Conservation (phyloP, 805 yeast species). For the Schizosaccharomyces pombe region DNA sequence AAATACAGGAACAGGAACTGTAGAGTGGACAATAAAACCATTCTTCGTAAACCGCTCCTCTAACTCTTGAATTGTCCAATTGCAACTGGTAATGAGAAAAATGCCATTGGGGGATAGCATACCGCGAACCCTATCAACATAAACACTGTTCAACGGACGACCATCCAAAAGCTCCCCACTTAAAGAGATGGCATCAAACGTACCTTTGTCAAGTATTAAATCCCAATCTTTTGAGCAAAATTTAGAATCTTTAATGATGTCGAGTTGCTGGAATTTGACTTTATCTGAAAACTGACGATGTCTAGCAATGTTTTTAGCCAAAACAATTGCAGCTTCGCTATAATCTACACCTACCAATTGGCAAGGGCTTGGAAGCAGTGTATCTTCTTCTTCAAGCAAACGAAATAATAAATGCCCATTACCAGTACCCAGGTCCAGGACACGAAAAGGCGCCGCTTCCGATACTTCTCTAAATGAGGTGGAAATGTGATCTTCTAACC, state of each 20-base stretch:
- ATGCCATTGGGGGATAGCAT: conserved; percentile 34
- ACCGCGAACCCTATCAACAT: neutral
- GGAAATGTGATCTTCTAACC: conserved; percentile 26
- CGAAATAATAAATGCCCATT: conserved; percentile 55
- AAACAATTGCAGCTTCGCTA: conserved; percentile 52
- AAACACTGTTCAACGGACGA: neutral
- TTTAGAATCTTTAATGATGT: conserved; percentile 29
- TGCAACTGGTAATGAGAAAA: conserved; percentile 69
- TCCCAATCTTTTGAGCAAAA: conserved; percentile 29
- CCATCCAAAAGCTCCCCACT: conserved; percentile 26
- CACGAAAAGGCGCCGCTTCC: conserved; percentile 15
- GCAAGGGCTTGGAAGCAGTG: conserved; percentile 11
- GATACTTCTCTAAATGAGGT: neutral
- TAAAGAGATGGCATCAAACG: conserved; percentile 86
- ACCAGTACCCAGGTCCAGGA: conserved; percentile 84
- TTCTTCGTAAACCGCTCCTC: neutral
- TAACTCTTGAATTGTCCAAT: conserved; percentile 68
- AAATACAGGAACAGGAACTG: neutral
- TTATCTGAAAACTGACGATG: conserved; percentile 16
- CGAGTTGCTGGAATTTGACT: conserved; percentile 38
- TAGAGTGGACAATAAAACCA: neutral
- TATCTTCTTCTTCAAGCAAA: conserved; percentile 42
- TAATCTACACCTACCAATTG: conserved; percentile 54
- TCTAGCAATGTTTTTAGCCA: conserved; percentile 38
- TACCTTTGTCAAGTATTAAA: conserved; percentile 76